Base-by-base conservation (phyloP, 495 filamentous ascomycete genomes). In the Aspergillus panamensis region DNA sequence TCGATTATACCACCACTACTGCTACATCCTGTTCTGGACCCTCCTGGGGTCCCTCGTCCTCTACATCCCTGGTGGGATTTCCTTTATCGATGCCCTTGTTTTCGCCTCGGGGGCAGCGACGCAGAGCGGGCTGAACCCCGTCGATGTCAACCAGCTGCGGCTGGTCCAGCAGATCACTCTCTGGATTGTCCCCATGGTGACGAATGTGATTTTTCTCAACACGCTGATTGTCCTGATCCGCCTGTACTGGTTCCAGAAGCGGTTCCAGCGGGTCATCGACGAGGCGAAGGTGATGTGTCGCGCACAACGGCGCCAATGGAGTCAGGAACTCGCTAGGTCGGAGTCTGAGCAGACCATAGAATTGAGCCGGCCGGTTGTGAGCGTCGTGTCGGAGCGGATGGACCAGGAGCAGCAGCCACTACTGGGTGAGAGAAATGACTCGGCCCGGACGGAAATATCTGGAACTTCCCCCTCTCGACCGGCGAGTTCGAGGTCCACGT, bases 161-260 rank as follows among this genome's bases (percentile, higher is more conserved):
- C 82, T 86, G 6, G 90, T 86, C 54, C 89, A 92, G 63, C 91
- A 85, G 67, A 49, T 85, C 20, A 73, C 84, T 35, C 65, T 90
- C 19, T 89, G 83, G 60, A 57, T 87, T 44, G 69, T 87, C 21
- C 66, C 85, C 3, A 84, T 89, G 80, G 62, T 90, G 39, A 80
- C 86, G 35, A 96, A 89, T 57, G 91, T 92, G 3, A 92, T 96
- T 52, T 86, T 87, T 49, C 88, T 96, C 70, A 83, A 93, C 68
- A 81, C 85, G 3, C 84, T 82, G 52, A 88, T 96, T 12, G 92
- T 96, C 2, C 89, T 92, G 59, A 75, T 96, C n/a, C 86, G 91
- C 3, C 73, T 96, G 6, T 92, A 92, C 69, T 96, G 90, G 91
- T 96, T 96, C 62, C 90, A 94, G 69, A 92, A 89, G 64, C 81